Conservation (phyloP, 768 basidiomycete species). For the Rhodotorula paludigena region DNA sequence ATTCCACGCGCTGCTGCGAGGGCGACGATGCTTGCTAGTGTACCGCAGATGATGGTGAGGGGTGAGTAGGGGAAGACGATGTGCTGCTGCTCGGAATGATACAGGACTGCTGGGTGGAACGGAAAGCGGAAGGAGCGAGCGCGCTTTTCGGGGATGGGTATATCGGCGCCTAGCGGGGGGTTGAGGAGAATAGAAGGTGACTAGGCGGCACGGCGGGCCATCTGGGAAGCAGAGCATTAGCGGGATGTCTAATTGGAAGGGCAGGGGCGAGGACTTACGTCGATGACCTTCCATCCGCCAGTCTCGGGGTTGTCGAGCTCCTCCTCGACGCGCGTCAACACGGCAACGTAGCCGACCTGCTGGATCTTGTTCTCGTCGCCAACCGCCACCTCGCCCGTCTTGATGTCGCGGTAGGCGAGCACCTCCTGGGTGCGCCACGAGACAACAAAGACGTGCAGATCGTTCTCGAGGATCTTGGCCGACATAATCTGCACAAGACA, state of each 20-base stretch:
- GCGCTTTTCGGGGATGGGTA: neutral
- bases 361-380: conserved; percentile 88
- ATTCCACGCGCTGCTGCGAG: neutral
- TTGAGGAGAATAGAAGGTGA: too few relatives aligned
- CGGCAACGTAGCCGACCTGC: conserved; percentile 87
- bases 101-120: neutral
- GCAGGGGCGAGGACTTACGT: conserved; percentile 55
- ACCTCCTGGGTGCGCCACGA: conserved; percentile 92
- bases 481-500: conserved; percentile 59
- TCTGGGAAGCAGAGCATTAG: conserved; percentile 5
- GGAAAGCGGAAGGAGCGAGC: neutral
- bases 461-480: conserved; percentile 84
- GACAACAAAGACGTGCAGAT: conserved; percentile 81
- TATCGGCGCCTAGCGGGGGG: neutral
- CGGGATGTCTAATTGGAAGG: neutral
- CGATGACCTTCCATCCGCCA: conserved; percentile 95
- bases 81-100: neutral
- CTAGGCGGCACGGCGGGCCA: conserved; percentile 34
- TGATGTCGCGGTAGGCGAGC: conserved; percentile 80
- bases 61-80: neutral
- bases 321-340: conserved; percentile 77
- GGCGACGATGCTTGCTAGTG: neutral
- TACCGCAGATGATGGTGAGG: neutral
- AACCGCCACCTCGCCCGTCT: conserved; percentile 76
- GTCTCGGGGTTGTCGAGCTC: conserved; percentile 89